Base-by-base conservation (phyloP, 176 grass and related monocot genomes). In the Alloteropsis semialata region DNA sequence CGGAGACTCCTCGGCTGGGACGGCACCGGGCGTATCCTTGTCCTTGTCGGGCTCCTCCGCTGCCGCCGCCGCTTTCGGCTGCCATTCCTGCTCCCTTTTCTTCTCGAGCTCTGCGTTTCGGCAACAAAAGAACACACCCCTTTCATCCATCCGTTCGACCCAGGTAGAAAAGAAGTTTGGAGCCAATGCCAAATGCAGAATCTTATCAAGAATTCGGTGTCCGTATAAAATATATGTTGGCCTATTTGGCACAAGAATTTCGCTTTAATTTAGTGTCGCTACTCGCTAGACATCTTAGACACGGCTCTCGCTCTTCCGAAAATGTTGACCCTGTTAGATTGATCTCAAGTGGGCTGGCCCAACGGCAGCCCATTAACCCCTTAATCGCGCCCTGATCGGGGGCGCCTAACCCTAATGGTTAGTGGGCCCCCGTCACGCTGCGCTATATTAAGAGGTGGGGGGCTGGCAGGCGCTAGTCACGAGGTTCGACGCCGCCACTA, bases 31-130 rank as follows among this genome's bases (percentile, higher is more conserved):
- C 74, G 74, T 8, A 25, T 69, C 58, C 34, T 33, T 29, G n/a
- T n/a, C n/a, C 6, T 56, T 57, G 18, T 81, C 77, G 41, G 33
- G 43, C 74, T 79, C 75, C 4, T 72, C 56, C 68, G 1, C 56
- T 58, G 1, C 50, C 44, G 24, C 25, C 11, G 48, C 50, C 49
- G 49, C 32, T 13, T 38, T 38, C 5, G 32, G 75, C 76, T 76
- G 82, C 84, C 46, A 22, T 54, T 83, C 62, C 74, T 81, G 65
- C 36, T 45, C 6, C 22, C 29, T 88, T 8, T 50, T 51, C 9
- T 29, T 73, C 24, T 68, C 55, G 48, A 38, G 56, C 41, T 71
- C 93, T 92, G 72, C 69, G 64, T 58, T 22, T 71, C 7, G 32
- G 61, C 44, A 76, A 85, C n/a, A 39, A 48, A 87, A 81, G 30